A percentile compares a stretch with the other conserved stretches of the same genome.
Conservation (phyloP, 768 basidiomycete genomes). For the Lactarius sanguifluus region DNA sequence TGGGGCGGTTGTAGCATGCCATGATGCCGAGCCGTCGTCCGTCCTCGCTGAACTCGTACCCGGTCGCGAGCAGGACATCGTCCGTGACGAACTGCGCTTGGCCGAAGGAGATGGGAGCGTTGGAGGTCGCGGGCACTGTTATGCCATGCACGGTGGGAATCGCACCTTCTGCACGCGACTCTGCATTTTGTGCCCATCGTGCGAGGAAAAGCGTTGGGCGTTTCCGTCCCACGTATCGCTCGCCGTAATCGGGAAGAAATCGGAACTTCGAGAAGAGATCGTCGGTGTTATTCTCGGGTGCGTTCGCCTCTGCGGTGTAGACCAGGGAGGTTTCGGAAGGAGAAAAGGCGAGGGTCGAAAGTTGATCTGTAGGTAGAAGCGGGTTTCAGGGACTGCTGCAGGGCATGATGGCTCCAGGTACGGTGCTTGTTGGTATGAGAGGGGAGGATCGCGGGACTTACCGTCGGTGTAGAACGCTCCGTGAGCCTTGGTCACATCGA, state of each 20-base stretch:
- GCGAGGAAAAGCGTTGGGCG: conserved; percentile 25
- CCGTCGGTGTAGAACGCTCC: conserved; percentile 35
- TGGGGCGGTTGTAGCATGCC: conserved; percentile 36
- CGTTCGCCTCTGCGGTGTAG: conserved; percentile 28
- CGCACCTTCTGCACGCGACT: not conserved
- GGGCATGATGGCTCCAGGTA: not conserved
- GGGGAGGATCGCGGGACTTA: conserved; percentile 15
- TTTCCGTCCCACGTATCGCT: conserved; percentile 22
- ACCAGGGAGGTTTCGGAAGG: conserved; percentile 28
- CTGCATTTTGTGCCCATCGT: conserved; percentile 11
- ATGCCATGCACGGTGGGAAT: conserved; percentile 6
- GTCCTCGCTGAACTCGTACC: conserved; percentile 33
- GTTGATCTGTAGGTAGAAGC: conserved; percentile 16
- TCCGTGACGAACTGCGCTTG: conserved; percentile 27
- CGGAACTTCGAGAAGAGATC: conserved; percentile 26
- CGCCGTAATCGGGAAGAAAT: conserved; percentile 27
- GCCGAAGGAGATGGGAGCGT: conserved; percentile 19
- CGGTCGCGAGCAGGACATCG: conserved; percentile 33
- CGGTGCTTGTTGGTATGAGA: not conserved
- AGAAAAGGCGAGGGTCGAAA: conserved; percentile 25
- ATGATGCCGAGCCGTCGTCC: conserved; percentile 36
- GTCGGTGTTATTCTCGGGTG: conserved; percentile 18
- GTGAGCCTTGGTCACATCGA: conserved; percentile 31
- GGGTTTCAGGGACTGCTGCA: not conserved
- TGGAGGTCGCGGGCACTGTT: conserved; percentile 1